Conservation (phyloP, 148 eudicot genomes). For the Cornus kousa region DNA sequence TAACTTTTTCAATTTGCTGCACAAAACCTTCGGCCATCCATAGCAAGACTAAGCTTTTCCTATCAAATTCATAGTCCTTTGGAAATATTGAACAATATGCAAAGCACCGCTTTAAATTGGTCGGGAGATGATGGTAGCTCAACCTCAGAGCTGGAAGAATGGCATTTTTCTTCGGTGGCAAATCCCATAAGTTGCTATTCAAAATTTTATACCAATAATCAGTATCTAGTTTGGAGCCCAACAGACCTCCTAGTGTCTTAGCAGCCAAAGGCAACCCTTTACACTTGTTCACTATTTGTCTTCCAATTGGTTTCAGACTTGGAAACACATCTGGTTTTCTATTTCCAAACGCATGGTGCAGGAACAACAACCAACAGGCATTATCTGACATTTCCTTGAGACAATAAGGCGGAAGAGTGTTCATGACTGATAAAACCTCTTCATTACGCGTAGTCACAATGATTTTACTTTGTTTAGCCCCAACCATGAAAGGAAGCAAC, state of each 20-base stretch:
- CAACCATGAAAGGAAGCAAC: constrained; percentile 15
- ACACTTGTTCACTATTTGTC: constrained; percentile 19
- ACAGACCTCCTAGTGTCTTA: constrained; percentile 18
- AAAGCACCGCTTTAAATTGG: constrained; percentile 36
- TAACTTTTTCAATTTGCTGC: not conserved
- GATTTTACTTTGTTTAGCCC: constrained; percentile 26
- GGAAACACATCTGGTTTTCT: not conserved
- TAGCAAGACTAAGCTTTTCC: constrained; percentile 20
- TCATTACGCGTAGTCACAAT: constrained; percentile 30
- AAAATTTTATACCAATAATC: constrained; percentile 20
- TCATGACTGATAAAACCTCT: constrained; percentile 7
- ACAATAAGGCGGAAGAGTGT: not conserved
- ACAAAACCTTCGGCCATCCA: constrained; percentile 43
- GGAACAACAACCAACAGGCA: constrained; percentile 28
- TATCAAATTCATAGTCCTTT: constrained; percentile 21
- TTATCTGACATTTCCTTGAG: constrained; percentile 19
- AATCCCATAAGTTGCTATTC: constrained; percentile 27
- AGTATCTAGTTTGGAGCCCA: constrained; percentile 6
- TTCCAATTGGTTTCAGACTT: constrained; percentile 18
- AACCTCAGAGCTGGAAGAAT: constrained; percentile 28
- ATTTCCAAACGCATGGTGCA: constrained; percentile 16
- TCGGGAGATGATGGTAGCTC: constrained; percentile 32
- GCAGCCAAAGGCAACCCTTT: constrained; percentile 36
- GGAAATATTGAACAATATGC: constrained; percentile 36
- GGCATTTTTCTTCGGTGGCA: not conserved